These are phyloP conservation scores for Botrytis elliptica DNA, from an alignment of 2,329 filamentous ascomycete genomes.

Conservation along the genomic window DNA sequence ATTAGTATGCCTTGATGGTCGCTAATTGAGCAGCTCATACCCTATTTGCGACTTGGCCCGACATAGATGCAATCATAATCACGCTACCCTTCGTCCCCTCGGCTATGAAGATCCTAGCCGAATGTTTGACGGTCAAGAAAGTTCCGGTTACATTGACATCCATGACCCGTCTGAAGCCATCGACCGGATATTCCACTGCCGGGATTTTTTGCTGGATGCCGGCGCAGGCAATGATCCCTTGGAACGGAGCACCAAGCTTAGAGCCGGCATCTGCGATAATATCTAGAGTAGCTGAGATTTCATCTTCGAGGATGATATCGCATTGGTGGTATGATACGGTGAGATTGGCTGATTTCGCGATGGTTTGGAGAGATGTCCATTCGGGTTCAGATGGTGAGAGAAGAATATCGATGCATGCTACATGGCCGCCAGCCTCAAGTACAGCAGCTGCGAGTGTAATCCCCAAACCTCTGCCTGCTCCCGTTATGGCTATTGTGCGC, in stretches of 20 bases:
- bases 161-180: slow-evolving; percentile 54
- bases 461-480: slow-evolving; percentile 50
- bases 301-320: slow-evolving; percentile 49
- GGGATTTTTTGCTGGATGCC: slow-evolving; percentile 67
- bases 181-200: slow-evolving; percentile 64
- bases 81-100: slow-evolving; percentile 47
- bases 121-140: slow-evolving; percentile 68
- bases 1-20: too few relatives aligned
- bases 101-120: slow-evolving; percentile 56
- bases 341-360: slow-evolving; percentile 39
- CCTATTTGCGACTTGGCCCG: slow-evolving; percentile 48
- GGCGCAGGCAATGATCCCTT: slow-evolving; percentile 69
- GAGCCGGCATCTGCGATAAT: slow-evolving; percentile 19
- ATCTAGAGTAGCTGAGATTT: slow-evolving; percentile 42
- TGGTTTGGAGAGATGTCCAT: neutral
- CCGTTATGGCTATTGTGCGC: slow-evolving; percentile 47
- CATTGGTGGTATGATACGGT: slow-evolving; percentile 35
- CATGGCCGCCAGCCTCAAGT: slow-evolving; percentile 50
- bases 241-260: slow-evolving; percentile 33
- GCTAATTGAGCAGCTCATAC: too few relatives aligned
- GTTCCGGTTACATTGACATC: slow-evolving; percentile 68
- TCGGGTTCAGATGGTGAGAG: slow-evolving; percentile 25
- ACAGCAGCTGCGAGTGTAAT: slow-evolving; percentile 49
- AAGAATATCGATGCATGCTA: slow-evolving; percentile 39
- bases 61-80: slow-evolving; percentile 52